phyloP scores from a whole-genome alignment of 768 basidiomycete genomes.

The Naganishia vishniacii region DNA sequence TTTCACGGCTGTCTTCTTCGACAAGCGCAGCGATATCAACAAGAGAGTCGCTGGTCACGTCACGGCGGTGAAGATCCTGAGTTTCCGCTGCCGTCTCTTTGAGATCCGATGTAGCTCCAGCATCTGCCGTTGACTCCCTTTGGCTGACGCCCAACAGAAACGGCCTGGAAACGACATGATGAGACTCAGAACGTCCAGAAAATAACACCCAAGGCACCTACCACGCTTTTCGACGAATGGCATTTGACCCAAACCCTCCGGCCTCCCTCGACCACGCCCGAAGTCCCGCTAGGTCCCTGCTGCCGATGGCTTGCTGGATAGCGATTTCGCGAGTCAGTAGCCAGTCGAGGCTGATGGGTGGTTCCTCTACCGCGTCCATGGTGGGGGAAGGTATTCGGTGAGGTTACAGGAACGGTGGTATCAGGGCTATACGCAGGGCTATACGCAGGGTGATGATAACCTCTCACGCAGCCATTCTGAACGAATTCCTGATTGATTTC shows the following conservation, averaged over 20 bases:
- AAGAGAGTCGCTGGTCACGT: background rate
- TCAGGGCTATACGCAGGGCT: too few species aligned
- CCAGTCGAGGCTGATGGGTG: constrained; percentile 12
- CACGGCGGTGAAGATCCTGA: background rate
- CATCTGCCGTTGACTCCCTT: constrained; percentile 18
- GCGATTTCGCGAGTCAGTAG: constrained; percentile 11
- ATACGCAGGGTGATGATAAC: too few species aligned
- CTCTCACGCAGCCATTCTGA: too few species aligned
- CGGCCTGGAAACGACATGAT: background rate
- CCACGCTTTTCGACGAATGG: constrained; percentile 45
- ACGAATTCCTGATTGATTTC: too few species aligned
- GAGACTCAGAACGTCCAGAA: background rate
- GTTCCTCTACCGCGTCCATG: background rate
- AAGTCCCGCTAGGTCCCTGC: constrained; percentile 34
- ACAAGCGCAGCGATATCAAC: constrained; percentile 8
- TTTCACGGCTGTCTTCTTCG: background rate
- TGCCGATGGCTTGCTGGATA: constrained; percentile 35
- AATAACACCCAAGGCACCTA: constrained; percentile 24
- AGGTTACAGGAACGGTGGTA: too few species aligned
- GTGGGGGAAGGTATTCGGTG: too few species aligned
- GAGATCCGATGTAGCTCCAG: background rate
- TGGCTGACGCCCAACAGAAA: constrained; percentile 26
- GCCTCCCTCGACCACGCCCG: constrained; percentile 38
- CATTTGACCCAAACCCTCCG: constrained; percentile 45
- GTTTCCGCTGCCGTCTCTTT: background rate